phyloP scores from a whole-genome alignment of 2,329 filamentous ascomycete genomes.

The Paraphaeosphaeria sporulosa region DNA sequence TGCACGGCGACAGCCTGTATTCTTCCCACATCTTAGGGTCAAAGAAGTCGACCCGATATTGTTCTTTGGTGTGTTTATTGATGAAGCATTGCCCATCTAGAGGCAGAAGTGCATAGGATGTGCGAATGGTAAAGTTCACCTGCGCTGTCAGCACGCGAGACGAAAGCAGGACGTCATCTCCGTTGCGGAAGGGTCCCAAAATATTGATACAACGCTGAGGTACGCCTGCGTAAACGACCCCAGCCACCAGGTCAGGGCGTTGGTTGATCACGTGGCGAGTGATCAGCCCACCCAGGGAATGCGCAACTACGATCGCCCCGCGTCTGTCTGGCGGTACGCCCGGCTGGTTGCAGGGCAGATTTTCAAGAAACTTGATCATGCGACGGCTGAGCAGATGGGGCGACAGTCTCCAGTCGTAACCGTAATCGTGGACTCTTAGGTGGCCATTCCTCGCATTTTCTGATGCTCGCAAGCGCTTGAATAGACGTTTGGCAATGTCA shows the following conservation, averaged over 20 bases:
- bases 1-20: slow-evolving; percentile 78
- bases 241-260: slow-evolving; percentile 82
- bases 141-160: slow-evolving; percentile 89
- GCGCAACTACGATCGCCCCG: slow-evolving; percentile 83
- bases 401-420: slow-evolving; percentile 93
- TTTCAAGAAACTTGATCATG: slow-evolving; percentile 76
- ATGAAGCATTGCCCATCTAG: slow-evolving; percentile 89
- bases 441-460: slow-evolving; percentile 76
- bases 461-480: slow-evolving; percentile 77
- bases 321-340: slow-evolving; percentile 60
- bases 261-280: slow-evolving; percentile 88
- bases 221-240: slow-evolving; percentile 84
- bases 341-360: slow-evolving; percentile 75
- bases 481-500: slow-evolving; percentile 82
- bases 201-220: slow-evolving; percentile 91
- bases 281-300: slow-evolving; percentile 87
- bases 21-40: slow-evolving; percentile 80
- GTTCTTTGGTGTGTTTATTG: slow-evolving; percentile 79
- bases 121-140: slow-evolving; percentile 91
- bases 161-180: slow-evolving; percentile 90
- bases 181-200: slow-evolving; percentile 85
- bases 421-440: slow-evolving; percentile 85
- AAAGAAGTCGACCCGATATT: slow-evolving; percentile 86
- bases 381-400: slow-evolving; percentile 76
- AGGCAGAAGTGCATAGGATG: slow-evolving; percentile 83